phyloP scores from a whole-genome alignment of 2,329 filamentous ascomycete species.

The Lomentospora prolificans region DNA sequence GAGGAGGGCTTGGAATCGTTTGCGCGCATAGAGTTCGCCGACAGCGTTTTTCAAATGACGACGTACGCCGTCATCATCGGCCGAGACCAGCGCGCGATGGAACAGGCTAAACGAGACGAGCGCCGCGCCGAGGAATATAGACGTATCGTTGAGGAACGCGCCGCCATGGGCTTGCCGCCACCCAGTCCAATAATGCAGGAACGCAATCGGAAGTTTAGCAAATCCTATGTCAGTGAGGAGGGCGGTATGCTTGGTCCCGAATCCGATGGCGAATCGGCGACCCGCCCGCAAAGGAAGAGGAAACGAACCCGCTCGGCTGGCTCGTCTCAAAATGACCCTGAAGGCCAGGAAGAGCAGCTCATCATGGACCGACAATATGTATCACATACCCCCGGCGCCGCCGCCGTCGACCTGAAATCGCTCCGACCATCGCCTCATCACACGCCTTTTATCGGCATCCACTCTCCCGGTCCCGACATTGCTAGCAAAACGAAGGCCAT shows the following conservation, averaged over 20 bases:
- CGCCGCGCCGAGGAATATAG: constrained; percentile 35
- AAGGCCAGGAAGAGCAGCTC: constrained; percentile 29
- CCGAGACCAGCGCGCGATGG: constrained; percentile 53
- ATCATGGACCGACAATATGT: constrained; percentile 51
- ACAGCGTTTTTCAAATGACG: constrained; percentile 71
- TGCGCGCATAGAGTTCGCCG: constrained; percentile 57
- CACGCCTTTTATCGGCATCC: constrained; percentile 60
- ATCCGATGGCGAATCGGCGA: constrained; percentile 44
- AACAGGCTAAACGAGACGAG: constrained; percentile 43
- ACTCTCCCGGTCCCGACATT: constrained; percentile 55
- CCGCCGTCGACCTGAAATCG: constrained; percentile 47
- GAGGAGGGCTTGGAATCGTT: constrained; percentile 40
- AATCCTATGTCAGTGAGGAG: constrained; percentile 59
- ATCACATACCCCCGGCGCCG: constrained; percentile 48
- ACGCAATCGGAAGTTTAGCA: constrained; percentile 42
- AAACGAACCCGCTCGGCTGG: constrained; percentile 29
- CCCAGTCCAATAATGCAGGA: constrained; percentile 40
- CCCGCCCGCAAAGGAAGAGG: constrained; percentile 35
- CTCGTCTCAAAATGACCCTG: constrained; percentile 8
- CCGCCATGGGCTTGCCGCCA: constrained; percentile 37
- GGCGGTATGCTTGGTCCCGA: constrained; percentile 58
- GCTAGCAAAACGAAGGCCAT: constrained; percentile 60
- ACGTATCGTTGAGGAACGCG: constrained; percentile 35
- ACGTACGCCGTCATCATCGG: constrained; percentile 64
- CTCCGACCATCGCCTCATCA: constrained; percentile 52